A percentile compares a stretch with the other conserved stretches of the same genome.
These are phyloP conservation scores for Debaryomyces singareniensis DNA, from an alignment of 1,139 yeast genomes.

Conservation along the genomic window DNA sequence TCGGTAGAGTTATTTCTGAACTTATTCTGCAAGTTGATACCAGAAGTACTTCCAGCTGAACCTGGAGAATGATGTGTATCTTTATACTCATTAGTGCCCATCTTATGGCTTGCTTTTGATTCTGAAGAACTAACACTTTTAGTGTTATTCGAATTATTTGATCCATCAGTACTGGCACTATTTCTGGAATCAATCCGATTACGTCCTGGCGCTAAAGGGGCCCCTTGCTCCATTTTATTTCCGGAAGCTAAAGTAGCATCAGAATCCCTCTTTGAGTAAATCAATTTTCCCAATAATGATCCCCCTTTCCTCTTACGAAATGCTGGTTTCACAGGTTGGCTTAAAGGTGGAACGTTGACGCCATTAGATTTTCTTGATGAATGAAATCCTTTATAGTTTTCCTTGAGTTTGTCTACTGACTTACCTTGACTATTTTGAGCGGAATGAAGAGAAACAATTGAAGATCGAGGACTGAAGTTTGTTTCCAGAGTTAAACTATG, in stretches of 20 bases:
- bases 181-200: not conserved
- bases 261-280: conserved; percentile 37
- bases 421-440: not conserved
- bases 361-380: conserved; percentile 27
- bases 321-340: conserved; percentile 46
- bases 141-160: conserved; percentile 4
- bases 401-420: conserved; percentile 11
- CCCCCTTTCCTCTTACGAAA: conserved; percentile 39
- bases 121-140: conserved; percentile 15
- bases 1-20: not conserved
- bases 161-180: not conserved
- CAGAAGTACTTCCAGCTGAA: not conserved
- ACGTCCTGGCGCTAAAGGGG: not conserved
- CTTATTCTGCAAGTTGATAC: not conserved
- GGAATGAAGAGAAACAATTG: conserved; percentile 13
- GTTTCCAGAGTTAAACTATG: conserved; percentile 2
- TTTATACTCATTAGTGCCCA: conserved; percentile 1
- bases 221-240: not conserved
- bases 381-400: conserved; percentile 46
- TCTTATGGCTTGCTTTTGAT: conserved; percentile 4
- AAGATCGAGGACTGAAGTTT: conserved; percentile 21
- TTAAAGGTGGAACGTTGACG: conserved; percentile 40
- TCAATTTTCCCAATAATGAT: conserved; percentile 42
- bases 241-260: conserved; percentile 11
- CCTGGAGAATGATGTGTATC: not conserved